Percentiles rank a stretch among this genome's conserved stretches.
These are phyloP conservation scores for Sechiopsis laciniata DNA, from an alignment of 306 rosid species.

Conservation along the genomic window DNA sequence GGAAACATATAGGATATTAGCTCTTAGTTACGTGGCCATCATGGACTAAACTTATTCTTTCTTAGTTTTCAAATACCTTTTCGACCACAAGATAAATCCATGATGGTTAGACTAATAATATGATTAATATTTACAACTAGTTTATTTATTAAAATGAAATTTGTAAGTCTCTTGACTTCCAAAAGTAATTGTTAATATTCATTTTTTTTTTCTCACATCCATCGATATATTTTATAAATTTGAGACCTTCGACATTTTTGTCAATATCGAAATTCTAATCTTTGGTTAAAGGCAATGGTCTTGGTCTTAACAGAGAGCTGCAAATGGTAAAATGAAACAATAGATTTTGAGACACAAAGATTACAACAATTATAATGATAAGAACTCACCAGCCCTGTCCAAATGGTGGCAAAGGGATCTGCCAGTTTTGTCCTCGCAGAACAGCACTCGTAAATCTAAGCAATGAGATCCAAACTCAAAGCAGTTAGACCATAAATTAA, in stretches of 20 bases:
- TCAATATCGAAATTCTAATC: neutral
- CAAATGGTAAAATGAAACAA: constrained; percentile 7
- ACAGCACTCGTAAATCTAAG: constrained; percentile 86
- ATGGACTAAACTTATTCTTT: too few species aligned
- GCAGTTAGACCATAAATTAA: constrained; percentile 1
- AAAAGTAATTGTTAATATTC: neutral
- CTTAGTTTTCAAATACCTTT: too few species aligned
- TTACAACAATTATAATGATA: neutral
- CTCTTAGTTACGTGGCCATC: too few species aligned
- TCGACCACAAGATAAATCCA: too few species aligned
- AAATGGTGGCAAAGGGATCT: constrained; percentile 88
- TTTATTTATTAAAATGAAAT: too few species aligned
- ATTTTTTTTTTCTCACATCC: neutral
- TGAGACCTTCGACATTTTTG: neutral
- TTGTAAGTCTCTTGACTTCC: neutral
- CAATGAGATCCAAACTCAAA: constrained; percentile 24
- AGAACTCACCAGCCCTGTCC: constrained; percentile 94
- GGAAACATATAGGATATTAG: too few species aligned
- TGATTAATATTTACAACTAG: neutral
- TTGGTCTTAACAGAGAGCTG: neutral
- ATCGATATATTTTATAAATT: neutral
- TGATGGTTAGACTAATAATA: neutral
- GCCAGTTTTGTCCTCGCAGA: constrained; percentile 80
- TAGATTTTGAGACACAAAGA: neutral
- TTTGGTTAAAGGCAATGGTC: neutral